phyloP scores from a whole-genome alignment of 805 yeast species.

The Clavispora carvajalis region DNA sequence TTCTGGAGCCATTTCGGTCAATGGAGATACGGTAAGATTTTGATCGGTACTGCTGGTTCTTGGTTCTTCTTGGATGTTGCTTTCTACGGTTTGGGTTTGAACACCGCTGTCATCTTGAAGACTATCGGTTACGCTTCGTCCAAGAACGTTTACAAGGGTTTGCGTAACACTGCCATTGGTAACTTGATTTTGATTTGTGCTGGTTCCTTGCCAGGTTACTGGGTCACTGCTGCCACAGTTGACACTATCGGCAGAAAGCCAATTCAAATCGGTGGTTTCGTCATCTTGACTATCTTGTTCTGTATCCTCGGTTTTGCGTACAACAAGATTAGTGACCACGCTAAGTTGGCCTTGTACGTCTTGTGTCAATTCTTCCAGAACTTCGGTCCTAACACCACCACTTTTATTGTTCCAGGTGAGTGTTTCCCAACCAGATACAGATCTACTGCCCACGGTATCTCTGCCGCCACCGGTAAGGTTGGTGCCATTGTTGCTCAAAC shows the following conservation, averaged over 20 bases:
- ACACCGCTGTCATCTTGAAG: conserved; percentile 71
- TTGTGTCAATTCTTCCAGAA: conserved; percentile 83
- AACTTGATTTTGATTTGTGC: conserved; percentile 90
- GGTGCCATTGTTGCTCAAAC: conserved; percentile 93
- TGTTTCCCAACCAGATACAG: conserved; percentile 91
- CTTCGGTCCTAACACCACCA: conserved; percentile 91
- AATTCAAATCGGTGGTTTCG: conserved; percentile 72
- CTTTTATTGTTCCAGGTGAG: conserved; percentile 89
- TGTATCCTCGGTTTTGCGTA: conserved; percentile 82
- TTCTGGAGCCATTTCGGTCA: conserved; percentile 69
- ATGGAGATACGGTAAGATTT: conserved; percentile 83
- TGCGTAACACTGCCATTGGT: conserved; percentile 84
- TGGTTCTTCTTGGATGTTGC: conserved; percentile 93
- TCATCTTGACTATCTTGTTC: conserved; percentile 64
- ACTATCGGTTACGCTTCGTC: conserved; percentile 81
- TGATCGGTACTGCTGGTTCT: conserved; percentile 84
- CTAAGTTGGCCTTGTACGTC: conserved; percentile 71
- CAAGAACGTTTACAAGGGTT: conserved; percentile 59
- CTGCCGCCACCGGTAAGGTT: conserved; percentile 87
- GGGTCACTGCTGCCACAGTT: conserved; percentile 75
- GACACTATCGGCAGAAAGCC: conserved; percentile 84
- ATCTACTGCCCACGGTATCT: conserved; percentile 92
- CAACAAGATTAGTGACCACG: conserved; percentile 60
- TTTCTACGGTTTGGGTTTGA: conserved; percentile 81
- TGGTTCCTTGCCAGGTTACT: conserved; percentile 92